Percentiles rank a stretch among this genome's conserved stretches.
phyloP scores from a whole-genome alignment of 2,329 filamentous ascomycete genomes.

The Fusarium ambrosium region DNA sequence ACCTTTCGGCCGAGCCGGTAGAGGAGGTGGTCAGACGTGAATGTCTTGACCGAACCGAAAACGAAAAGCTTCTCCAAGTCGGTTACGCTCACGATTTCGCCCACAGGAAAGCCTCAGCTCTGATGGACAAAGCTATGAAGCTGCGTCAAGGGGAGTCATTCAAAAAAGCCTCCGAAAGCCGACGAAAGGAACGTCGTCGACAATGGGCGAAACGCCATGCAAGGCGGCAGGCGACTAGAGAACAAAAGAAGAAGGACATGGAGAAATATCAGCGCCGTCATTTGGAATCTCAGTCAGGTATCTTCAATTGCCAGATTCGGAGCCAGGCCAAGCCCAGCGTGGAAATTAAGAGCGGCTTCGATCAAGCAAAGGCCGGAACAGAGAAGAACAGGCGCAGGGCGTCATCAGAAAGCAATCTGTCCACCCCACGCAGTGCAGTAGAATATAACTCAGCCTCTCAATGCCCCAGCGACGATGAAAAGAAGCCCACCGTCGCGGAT shows the following conservation, averaged over 20 bases:
- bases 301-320: conserved; percentile 40
- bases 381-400: conserved; percentile 30
- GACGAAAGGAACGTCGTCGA: conserved; percentile 60
- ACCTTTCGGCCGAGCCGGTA: conserved; percentile 58
- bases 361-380: conserved; percentile 38
- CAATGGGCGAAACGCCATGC: conserved; percentile 65
- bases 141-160: conserved; percentile 64
- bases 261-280: conserved; percentile 53
- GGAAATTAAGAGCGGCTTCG: conserved; percentile 28
- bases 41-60: conserved; percentile 61
- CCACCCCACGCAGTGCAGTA: not conserved
- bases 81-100: conserved; percentile 72
- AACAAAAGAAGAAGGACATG: conserved; percentile 56
- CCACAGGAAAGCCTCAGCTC: conserved; percentile 68
- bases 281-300: conserved; percentile 45
- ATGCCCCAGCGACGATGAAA: conserved; percentile 1
- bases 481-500: conserved; percentile 25
- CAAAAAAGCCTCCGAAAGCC: conserved; percentile 62
- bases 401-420: conserved; percentile 12
- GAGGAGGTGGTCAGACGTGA: conserved; percentile 70
- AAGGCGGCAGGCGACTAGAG: conserved; percentile 56
- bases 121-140: conserved; percentile 64
- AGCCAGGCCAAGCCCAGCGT: conserved; percentile 48
- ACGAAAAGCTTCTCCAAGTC: conserved; percentile 71
- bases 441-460: not conserved